A percentile compares a stretch with the other conserved stretches of the same genome.
Evolutionary conservation across 2,329 filamentous ascomycete genomes (phyloP).

Genomic region (Ceratocystis huliohia): DNA sequence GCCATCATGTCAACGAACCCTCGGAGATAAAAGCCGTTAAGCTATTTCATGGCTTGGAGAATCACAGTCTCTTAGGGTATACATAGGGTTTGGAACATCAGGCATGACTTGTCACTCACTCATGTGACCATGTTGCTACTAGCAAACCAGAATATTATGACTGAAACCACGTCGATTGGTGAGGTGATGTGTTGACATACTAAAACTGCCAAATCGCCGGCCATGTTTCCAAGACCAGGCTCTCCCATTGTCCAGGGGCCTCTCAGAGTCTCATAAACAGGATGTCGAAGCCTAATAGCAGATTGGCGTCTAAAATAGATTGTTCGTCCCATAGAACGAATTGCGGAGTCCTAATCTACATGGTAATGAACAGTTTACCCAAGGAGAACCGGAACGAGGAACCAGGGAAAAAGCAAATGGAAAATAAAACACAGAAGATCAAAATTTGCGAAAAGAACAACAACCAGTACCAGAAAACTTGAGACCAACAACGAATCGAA

Average conservation of each 20-base stretch:
- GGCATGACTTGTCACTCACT: not conserved
- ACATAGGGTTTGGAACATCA: not conserved
- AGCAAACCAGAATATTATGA: too few relatives aligned
- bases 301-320: too few relatives aligned
- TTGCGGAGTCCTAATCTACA: not conserved
- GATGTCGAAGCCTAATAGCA: too few relatives aligned
- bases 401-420: not conserved
- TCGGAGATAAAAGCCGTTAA: not conserved
- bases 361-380: not conserved
- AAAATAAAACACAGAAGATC: not conserved
- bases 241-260: too few relatives aligned
- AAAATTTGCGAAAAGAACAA: not conserved
- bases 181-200: too few relatives aligned
- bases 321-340: too few relatives aligned
- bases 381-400: not conserved
- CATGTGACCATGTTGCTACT: not conserved
- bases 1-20: not conserved
- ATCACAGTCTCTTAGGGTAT: not conserved
- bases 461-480: not conserved
- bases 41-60: not conserved
- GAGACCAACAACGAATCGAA: not conserved
- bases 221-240: too few relatives aligned
- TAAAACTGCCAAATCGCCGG: too few relatives aligned
- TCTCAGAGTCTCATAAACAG: too few relatives aligned
- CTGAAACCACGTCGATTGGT: too few relatives aligned